Evolutionary conservation across 2,329 filamentous ascomycete genomes (phyloP).

Genomic region (Fusarium coicis): DNA sequence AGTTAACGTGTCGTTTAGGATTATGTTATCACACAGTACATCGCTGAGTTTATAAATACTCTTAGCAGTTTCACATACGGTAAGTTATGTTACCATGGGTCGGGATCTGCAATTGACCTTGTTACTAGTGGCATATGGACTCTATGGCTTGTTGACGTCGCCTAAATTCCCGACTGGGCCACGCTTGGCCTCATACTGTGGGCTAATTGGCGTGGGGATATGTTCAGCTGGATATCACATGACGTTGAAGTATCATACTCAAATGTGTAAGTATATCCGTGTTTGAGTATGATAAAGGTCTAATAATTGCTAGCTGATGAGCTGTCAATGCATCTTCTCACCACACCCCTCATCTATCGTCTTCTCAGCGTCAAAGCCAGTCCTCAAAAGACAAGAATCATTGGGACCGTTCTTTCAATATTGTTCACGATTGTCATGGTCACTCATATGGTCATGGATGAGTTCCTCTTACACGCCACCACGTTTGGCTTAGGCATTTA

Average conservation of each 20-base stretch:
- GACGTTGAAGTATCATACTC: conserved; percentile 50
- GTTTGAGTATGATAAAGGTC: neutral
- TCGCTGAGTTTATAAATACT: conserved; percentile 59
- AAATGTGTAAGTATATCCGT: conserved; percentile 44
- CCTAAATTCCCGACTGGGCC: conserved; percentile 31
- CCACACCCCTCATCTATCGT: conserved; percentile 54
- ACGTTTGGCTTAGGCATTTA: conserved; percentile 50
- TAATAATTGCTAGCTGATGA: conserved; percentile 49
- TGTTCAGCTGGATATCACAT: conserved; percentile 50
- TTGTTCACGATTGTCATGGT: conserved; percentile 52
- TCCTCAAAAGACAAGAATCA: conserved; percentile 37
- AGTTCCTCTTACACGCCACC: conserved; percentile 53
- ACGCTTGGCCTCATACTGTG: conserved; percentile 51
- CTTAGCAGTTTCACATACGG: conserved; percentile 54
- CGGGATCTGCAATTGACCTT: neutral
- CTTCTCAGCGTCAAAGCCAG: conserved; percentile 50
- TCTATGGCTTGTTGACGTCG: conserved; percentile 49
- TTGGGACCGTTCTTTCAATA: conserved; percentile 34
- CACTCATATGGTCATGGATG: conserved; percentile 56
- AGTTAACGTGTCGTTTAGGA: conserved; percentile 40
- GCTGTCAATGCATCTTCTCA: conserved; percentile 54
- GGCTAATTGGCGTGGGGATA: conserved; percentile 51
- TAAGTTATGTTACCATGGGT: neutral
- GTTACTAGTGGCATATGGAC: conserved; percentile 50
- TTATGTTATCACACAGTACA: conserved; percentile 55